phyloP scores from a whole-genome alignment of 2,329 filamentous ascomycete genomes.

The Colletotrichum sp. region DNA sequence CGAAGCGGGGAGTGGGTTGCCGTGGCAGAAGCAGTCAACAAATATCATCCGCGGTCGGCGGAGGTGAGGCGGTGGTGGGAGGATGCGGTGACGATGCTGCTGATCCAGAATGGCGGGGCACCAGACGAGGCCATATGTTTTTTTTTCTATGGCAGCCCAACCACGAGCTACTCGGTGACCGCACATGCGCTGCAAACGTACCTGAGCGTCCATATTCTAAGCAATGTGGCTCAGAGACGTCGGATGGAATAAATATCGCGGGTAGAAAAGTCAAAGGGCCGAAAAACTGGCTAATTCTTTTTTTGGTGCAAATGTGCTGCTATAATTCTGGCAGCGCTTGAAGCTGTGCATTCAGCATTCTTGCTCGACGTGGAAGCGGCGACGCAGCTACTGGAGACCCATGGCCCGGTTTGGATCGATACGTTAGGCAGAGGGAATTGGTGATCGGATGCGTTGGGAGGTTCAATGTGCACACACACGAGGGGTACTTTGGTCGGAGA shows the following conservation, averaged over 20 bases:
- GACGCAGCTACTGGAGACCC: slow-evolving; percentile 46
- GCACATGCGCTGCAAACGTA: slow-evolving; percentile 33
- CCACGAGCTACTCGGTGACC: background rate
- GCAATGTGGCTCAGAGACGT: slow-evolving; percentile 7
- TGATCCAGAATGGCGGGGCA: slow-evolving; percentile 32
- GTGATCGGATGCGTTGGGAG: slow-evolving; percentile 11
- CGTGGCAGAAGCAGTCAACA: background rate
- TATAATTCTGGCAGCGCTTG: slow-evolving; percentile 48
- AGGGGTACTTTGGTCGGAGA: slow-evolving; percentile 22
- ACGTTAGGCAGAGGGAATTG: background rate
- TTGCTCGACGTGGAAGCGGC: slow-evolving; percentile 35
- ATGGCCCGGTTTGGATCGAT: slow-evolving; percentile 37
- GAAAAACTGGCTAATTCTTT: slow-evolving; percentile 13
- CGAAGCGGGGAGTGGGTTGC: background rate
- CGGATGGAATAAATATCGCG: background rate
- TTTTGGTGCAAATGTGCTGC: slow-evolving; percentile 35
- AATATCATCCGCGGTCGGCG: background rate
- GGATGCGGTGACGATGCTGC: slow-evolving; percentile 25
- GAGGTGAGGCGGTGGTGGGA: background rate
- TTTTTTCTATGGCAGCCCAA: background rate
- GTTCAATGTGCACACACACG: slow-evolving; percentile 8
- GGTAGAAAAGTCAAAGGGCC: background rate
- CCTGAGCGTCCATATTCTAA: slow-evolving; percentile 54
- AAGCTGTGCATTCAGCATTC: slow-evolving; percentile 45
- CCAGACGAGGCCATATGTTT: background rate